Percentiles rank a stretch among this genome's conserved stretches.
These are phyloP conservation scores for Aspergillus steynii DNA, from an alignment of 495 filamentous ascomycete species.

Conservation along the genomic window DNA sequence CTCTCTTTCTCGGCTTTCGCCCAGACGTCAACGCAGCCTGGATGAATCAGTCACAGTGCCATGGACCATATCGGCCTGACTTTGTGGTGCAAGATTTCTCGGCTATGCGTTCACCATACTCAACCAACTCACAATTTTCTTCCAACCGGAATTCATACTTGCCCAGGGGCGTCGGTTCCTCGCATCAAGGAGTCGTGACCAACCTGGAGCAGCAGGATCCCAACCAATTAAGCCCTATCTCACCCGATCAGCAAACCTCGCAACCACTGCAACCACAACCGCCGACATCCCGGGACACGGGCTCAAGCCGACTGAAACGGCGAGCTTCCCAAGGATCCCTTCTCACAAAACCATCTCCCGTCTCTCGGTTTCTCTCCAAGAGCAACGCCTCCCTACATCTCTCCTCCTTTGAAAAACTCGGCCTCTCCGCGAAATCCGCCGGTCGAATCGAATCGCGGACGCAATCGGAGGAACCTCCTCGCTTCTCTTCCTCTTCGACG, in stretches of 20 bases:
- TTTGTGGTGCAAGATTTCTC: conserved; percentile 27
- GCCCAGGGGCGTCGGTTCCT: conserved; percentile 14
- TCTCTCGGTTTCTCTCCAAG: conserved; percentile 43
- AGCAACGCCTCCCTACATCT: conserved; percentile 40
- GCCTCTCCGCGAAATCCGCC: conserved; percentile 29
- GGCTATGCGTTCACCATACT: conserved; percentile 32
- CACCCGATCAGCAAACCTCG: conserved; percentile 14
- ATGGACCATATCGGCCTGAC: conserved; percentile 39
- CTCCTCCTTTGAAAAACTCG: conserved; percentile 43
- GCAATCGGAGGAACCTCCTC: conserved; percentile 41
- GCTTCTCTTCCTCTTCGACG: conserved; percentile 34
- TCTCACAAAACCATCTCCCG: conserved; percentile 38
- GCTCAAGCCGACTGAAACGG: conserved; percentile 33
- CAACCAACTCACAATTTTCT: conserved; percentile 9
- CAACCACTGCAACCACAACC: conserved; percentile 11
- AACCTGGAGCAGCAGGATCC: conserved; percentile 16
- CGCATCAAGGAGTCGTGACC: conserved; percentile 16
- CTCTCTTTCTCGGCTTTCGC: conserved; percentile 9
- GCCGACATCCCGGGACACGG: conserved; percentile 16
- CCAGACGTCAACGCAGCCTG: conserved; percentile 21
- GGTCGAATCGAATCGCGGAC: conserved; percentile 31
- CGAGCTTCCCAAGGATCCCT: conserved; percentile 46
- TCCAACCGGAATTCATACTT: conserved; percentile 16
- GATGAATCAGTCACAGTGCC: conserved; percentile 39
- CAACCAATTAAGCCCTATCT: conserved; percentile 20